Conservation (phyloP, 148 eudicot genomes). For the Dysphania ambrosioides region DNA sequence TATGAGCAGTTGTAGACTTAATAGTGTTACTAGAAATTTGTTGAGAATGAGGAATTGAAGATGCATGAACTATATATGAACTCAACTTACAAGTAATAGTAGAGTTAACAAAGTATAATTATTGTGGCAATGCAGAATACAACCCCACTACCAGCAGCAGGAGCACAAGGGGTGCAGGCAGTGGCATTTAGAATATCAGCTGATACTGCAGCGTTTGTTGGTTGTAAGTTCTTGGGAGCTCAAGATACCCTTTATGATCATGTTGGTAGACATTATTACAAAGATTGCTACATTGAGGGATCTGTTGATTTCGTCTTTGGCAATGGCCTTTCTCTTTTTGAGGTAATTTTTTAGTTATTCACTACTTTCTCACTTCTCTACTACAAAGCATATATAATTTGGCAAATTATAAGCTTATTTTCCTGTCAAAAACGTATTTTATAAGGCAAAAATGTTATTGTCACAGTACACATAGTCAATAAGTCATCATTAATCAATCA, state of each 20-base stretch:
- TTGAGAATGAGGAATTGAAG: too few relatives aligned
- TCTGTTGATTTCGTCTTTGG: constrained; percentile 97
- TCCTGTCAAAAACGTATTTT: too few relatives aligned
- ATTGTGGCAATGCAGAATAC: constrained; percentile 89
- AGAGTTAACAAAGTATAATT: too few relatives aligned
- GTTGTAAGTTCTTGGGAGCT: constrained; percentile 81
- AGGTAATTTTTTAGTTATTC: constrained; percentile 36
- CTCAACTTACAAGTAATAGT: too few relatives aligned
- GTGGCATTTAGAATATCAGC: constrained; percentile 88
- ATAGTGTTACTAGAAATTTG: too few relatives aligned
- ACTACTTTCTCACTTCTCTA: neutral
- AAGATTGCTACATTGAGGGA: constrained; percentile 89
- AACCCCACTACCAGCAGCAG: constrained; percentile 68
- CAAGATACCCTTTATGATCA: constrained; percentile 94
- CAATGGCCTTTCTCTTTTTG: constrained; percentile 75
- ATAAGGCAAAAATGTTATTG: too few relatives aligned
- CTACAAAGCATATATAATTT: too few relatives aligned
- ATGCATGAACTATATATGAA: too few relatives aligned
- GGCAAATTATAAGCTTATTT: too few relatives aligned
- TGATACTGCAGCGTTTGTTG: constrained; percentile 71
- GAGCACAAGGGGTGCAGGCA: constrained; percentile 66
- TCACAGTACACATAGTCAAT: too few relatives aligned
- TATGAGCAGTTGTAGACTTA: too few relatives aligned
- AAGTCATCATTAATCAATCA: neutral
- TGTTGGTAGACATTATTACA: constrained; percentile 81